phyloP scores from a whole-genome alignment of 495 filamentous ascomycete genomes.

The Delitschia confertaspora region DNA sequence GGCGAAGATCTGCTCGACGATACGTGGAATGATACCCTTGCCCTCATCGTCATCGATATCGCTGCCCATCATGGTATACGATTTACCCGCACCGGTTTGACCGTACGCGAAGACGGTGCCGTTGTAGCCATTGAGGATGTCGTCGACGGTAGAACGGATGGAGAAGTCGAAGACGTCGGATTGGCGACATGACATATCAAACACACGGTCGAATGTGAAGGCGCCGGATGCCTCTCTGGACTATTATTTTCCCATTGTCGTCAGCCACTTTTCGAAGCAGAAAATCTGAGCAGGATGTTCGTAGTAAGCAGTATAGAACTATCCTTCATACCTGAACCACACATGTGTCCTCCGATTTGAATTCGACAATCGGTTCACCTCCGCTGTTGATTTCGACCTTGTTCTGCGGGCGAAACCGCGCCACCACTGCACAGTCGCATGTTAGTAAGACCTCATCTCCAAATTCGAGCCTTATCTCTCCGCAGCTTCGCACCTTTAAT shows the following conservation, averaged over 20 bases:
- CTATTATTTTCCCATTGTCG: conserved; percentile 41
- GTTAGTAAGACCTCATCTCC: conserved; percentile 12
- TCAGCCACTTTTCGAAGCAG: too few species aligned
- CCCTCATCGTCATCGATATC: conserved; percentile 86
- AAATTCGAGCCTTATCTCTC: too few species aligned
- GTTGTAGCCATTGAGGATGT: conserved; percentile 98
- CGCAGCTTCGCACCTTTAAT: conserved; percentile 67
- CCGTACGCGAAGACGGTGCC: conserved; percentile 98
- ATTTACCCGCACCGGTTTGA: conserved; percentile 97
- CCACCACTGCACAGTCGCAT: conserved; percentile 55
- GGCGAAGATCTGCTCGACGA: conserved; percentile 95
- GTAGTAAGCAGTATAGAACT: background rate
- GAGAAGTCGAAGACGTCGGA: conserved; percentile 94
- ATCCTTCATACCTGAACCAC: conserved; percentile 54
- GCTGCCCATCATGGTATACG: conserved; percentile 97
- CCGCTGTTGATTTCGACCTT: conserved; percentile 81
- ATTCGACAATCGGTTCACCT: conserved; percentile 81
- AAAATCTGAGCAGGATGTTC: background rate
- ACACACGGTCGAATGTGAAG: conserved; percentile 97
- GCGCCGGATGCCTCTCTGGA: conserved; percentile 71
- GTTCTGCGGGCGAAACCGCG: conserved; percentile 95
- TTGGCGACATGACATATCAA: conserved; percentile 83
- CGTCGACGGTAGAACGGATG: conserved; percentile 89
- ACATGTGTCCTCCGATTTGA: conserved; percentile 86
- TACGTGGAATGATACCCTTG: conserved; percentile 92